Conservation (phyloP, 495 filamentous ascomycete genomes). For the Hypoxylon lienhwacheense region DNA sequence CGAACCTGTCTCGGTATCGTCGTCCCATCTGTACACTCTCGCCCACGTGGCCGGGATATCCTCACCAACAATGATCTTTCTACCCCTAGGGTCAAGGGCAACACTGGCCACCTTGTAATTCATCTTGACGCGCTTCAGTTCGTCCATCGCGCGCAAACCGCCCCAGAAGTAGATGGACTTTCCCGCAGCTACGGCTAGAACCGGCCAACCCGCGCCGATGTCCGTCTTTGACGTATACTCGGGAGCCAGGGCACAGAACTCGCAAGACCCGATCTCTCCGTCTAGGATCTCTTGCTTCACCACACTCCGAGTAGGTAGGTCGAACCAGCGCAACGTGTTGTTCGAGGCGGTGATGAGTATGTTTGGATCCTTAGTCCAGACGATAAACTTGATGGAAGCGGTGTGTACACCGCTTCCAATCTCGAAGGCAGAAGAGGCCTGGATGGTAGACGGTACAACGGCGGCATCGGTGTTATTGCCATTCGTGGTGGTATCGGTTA, state of each 20-base stretch:
- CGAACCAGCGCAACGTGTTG: conserved; percentile 91
- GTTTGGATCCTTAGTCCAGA: conserved; percentile 87
- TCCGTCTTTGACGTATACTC: conserved; percentile 46
- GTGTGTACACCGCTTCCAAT: conserved; percentile 81
- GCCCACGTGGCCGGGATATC: conserved; percentile 87
- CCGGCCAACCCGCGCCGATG: conserved; percentile 56
- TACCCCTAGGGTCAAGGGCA: conserved; percentile 76
- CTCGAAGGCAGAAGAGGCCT: conserved; percentile 67
- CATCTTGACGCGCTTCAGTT: conserved; percentile 76
- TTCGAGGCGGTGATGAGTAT: conserved; percentile 89
- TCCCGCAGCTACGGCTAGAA: conserved; percentile 72
- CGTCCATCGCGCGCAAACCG: conserved; percentile 63
- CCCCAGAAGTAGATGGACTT: conserved; percentile 94
- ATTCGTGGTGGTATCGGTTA: conserved; percentile 25
- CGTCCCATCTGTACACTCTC: conserved; percentile 83
- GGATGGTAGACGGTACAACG: conserved; percentile 43
- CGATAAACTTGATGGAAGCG: conserved; percentile 88
- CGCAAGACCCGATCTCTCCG: conserved; percentile 85
- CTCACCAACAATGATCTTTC: conserved; percentile 85
- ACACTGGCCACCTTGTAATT: conserved; percentile 85
- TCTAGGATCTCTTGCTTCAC: conserved; percentile 73
- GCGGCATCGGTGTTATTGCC: conserved; percentile 21
- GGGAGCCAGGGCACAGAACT: conserved; percentile 65
- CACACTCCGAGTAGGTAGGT: conserved; percentile 71
- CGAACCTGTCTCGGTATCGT: conserved; percentile 72